Conservation (phyloP, 176 grass and related monocot species). For the Hyparrhenia diplandra region DNA sequence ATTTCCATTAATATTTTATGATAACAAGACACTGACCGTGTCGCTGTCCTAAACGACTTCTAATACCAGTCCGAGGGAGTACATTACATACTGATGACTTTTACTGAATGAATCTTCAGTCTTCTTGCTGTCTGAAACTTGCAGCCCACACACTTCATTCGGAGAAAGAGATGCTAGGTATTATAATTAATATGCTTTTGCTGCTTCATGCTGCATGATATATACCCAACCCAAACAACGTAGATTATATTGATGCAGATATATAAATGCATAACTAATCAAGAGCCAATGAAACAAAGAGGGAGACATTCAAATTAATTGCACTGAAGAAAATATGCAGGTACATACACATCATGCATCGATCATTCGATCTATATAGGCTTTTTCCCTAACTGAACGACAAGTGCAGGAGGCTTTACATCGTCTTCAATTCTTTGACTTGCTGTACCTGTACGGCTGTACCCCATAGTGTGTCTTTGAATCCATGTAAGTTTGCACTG, state of each 20-base stretch:
- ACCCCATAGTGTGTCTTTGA: conserved; percentile 2
- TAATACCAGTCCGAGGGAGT: too few relatives aligned
- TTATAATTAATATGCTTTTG: background rate
- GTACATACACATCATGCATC: background rate
- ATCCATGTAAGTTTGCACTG: background rate
- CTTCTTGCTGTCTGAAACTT: conserved; percentile 3
- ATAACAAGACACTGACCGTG: too few relatives aligned
- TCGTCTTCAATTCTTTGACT: conserved; percentile 22
- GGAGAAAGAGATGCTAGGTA: conserved; percentile 1
- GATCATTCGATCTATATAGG: background rate
- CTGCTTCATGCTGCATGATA: background rate
- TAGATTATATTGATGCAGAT: conserved; percentile 35
- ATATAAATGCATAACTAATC: conserved; percentile 28
- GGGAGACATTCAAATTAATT: conserved; percentile 10
- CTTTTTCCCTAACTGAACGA: conserved; percentile 28
- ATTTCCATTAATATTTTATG: too few relatives aligned
- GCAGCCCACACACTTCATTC: background rate
- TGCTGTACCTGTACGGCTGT: conserved; percentile 13
- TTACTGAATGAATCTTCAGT: background rate
- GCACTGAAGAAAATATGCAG: conserved; percentile 12
- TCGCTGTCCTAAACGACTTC: too few relatives aligned
- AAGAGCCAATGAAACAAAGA: background rate
- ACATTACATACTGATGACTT: conserved; percentile 1
- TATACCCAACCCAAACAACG: conserved; percentile 1
- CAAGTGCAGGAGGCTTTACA: conserved; percentile 5